A percentile compares a stretch with the other conserved stretches of the same genome.
These are phyloP conservation scores for Verticillium nonalfalfae DNA, from an alignment of 2,329 filamentous ascomycete species.

Conservation along the genomic window DNA sequence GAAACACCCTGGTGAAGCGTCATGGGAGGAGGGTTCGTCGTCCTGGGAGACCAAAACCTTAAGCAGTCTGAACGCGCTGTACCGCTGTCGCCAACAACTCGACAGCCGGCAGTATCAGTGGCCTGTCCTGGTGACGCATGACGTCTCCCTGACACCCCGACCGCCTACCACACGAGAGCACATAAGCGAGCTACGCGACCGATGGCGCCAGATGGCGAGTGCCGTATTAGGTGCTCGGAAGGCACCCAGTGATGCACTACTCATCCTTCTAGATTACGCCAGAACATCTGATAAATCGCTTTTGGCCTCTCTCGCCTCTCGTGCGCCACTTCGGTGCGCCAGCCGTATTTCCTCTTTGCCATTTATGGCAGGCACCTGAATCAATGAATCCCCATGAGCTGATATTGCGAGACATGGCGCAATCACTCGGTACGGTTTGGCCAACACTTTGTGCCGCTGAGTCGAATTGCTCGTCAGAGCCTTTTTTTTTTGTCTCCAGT, in stretches of 20 bases:
- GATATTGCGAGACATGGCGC: constrained; percentile 1
- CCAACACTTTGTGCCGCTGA: neutral
- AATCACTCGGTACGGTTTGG: neutral
- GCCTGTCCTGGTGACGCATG: neutral
- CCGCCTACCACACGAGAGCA: neutral
- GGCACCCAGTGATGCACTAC: neutral
- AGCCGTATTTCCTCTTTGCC: neutral
- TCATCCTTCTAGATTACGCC: neutral
- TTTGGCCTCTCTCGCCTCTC: neutral
- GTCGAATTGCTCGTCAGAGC: too few relatives aligned
- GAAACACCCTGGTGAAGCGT: neutral
- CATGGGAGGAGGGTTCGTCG: neutral
- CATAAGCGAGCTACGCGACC: neutral
- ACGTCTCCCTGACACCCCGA: neutral
- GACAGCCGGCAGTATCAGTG: neutral
- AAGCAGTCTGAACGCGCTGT: neutral
- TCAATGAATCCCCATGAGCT: neutral
- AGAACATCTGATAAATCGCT: neutral
- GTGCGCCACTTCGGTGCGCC: neutral
- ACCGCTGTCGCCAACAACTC: neutral
- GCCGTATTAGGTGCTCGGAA: neutral
- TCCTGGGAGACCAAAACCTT: neutral
- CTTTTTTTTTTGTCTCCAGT: too few relatives aligned
- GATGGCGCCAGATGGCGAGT: neutral
- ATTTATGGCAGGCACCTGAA: neutral